Conservation (phyloP, 805 yeast genomes). For the Brettanomyces custersianus region DNA sequence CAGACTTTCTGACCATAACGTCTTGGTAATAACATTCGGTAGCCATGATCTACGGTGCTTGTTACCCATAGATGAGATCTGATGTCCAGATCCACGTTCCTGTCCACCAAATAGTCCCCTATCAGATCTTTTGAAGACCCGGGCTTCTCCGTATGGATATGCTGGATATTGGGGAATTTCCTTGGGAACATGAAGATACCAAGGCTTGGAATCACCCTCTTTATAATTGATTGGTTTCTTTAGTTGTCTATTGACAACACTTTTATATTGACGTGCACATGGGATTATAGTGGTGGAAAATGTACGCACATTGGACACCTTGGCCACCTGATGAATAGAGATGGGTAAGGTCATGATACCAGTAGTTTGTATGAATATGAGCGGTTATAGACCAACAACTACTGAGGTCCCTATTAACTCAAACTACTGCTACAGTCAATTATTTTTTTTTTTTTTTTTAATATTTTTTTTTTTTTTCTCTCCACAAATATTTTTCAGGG, state of each 20-base stretch:
- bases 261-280: slow-evolving; percentile 25
- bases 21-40: slow-evolving; percentile 72
- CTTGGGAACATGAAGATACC: slow-evolving; percentile 31
- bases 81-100: slow-evolving; percentile 66
- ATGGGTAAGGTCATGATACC: too few relatives aligned
- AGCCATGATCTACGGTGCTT: slow-evolving; percentile 65
- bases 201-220: slow-evolving; percentile 47
- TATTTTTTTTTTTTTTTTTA: too few relatives aligned
- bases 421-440: too few relatives aligned
- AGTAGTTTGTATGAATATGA: too few relatives aligned
- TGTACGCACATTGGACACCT: too few relatives aligned
- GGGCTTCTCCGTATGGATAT: slow-evolving; percentile 73
- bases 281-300: slow-evolving; percentile 16
- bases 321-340: too few relatives aligned
- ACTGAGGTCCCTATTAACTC: not conserved
- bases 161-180: slow-evolving; percentile 42
- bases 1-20: slow-evolving; percentile 79
- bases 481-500: too few relatives aligned
- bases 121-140: slow-evolving; percentile 73
- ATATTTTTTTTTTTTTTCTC: too few relatives aligned
- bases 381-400: not conserved
- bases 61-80: slow-evolving; percentile 67
- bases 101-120: slow-evolving; percentile 88
- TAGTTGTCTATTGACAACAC: slow-evolving; percentile 39
- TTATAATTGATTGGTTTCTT: slow-evolving; percentile 34